Evolutionary conservation across 2,329 filamentous ascomycete species (phyloP), one percentile per base, ranked within the genome.

Genomic region (Colletotrichum navitas): DNA sequence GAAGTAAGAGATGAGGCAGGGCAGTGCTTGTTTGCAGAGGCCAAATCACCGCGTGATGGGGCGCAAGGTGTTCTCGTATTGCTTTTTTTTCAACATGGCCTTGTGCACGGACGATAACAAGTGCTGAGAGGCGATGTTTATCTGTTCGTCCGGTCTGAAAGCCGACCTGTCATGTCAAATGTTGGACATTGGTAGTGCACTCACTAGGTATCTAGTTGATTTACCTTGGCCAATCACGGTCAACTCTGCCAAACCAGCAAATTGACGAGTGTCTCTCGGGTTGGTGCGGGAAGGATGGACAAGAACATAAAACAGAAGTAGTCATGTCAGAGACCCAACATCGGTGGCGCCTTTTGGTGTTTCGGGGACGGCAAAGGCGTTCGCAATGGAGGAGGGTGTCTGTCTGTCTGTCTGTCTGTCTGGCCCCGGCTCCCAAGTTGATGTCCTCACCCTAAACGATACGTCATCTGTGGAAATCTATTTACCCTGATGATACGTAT

Each of bases 281-380:
- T 36, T 29, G 41, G 10, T 36, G 45, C 29, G 47, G 47, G 61
- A 63, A 52, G 34, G 61, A 29, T n/a, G 47, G 18, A 26, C 24
- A 54, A 52, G 47, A 10, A 54, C 8, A 41, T n/a, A n/a, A 14
- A n/a, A 18, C 52, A 55, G 32, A n/a, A 36, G 32, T 34, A 29
- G 11, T 12, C 24, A 26, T 29, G 51, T 11, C 21, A 36, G 21
- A 55, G 61, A 49, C 26, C 26, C 51, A 49, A 45, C 16, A 63
- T 63, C 41, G 66, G 66, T 68, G 49, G 66, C 66, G 66, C 60
- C 66, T 60, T 63, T 56, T 63, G 51, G 39, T 49, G 59, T 55
- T 63, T 41, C 51, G 59, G 29, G 26, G 26, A 39, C 29, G 58
- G 65, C 49, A 67, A 67, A 47, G 59, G 34, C 47, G 36, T 26